Evolutionary conservation across 306 rosid species (phyloP).

Genomic region (Senna tora): DNA sequence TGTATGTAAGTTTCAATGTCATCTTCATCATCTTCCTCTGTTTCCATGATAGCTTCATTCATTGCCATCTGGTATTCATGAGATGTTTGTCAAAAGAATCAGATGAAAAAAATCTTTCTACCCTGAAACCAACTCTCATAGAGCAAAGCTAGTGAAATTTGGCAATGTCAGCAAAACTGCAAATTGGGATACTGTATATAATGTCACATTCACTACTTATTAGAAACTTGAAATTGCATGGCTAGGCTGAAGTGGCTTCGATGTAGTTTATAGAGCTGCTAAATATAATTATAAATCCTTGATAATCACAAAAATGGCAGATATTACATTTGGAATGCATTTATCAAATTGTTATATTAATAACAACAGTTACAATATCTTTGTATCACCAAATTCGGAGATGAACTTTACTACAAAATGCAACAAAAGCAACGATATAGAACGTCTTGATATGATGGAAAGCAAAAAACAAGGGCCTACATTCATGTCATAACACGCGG

Average conservation of each 20-base stretch:
- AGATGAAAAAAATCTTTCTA: not conserved
- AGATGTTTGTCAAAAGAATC: conserved; percentile 23
- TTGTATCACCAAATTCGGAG: not conserved
- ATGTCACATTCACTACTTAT: not conserved
- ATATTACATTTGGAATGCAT: not conserved
- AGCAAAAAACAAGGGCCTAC: not conserved
- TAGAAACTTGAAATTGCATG: conserved; percentile 22
- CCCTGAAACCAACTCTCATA: conserved; percentile 18
- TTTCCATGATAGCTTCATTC: conserved; percentile 74
- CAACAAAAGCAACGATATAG: not conserved
- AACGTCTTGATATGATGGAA: not conserved
- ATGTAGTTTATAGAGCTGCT: conserved; percentile 1
- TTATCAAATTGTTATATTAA: not conserved
- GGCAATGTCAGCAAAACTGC: conserved; percentile 3
- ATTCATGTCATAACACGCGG: not conserved
- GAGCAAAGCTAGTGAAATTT: not conserved
- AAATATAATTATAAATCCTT: conserved; percentile 24
- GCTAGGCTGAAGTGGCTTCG: conserved; percentile 19
- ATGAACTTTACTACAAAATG: not conserved
- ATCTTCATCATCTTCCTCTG: conserved; percentile 42
- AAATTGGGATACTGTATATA: not conserved
- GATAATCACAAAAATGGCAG: conserved; percentile 1
- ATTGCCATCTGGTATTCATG: conserved; percentile 65
- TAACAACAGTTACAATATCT: not conserved
- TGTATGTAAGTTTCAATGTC: conserved; percentile 40